Percentiles rank a stretch among this genome's conserved stretches.
Evolutionary conservation across 2,329 filamentous ascomycete species (phyloP).

Genomic region (Phyllosticta paracitricarpa): DNA sequence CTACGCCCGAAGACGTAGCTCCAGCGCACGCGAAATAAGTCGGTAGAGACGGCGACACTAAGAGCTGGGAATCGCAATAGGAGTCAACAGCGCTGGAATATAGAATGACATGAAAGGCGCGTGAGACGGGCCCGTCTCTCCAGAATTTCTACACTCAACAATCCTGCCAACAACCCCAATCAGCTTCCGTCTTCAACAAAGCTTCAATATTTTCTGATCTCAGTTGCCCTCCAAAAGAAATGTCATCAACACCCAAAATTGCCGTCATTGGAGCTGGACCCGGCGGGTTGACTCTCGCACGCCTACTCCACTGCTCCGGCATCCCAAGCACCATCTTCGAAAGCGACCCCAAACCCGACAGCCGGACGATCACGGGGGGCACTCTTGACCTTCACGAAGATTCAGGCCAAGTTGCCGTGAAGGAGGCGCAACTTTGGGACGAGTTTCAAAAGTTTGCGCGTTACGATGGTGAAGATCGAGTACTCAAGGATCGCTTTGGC

Average conservation of each 20-base stretch:
- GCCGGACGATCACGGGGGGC: constrained; percentile 41
- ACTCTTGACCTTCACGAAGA: constrained; percentile 45
- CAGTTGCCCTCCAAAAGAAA: constrained; percentile 12
- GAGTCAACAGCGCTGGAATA: neutral
- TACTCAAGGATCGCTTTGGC: constrained; percentile 33
- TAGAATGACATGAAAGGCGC: neutral
- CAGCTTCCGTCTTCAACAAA: neutral
- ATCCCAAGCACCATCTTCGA: constrained; percentile 40
- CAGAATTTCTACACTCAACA: neutral
- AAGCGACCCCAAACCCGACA: constrained; percentile 32
- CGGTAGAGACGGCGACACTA: neutral
- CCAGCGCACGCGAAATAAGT: neutral
- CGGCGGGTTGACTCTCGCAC: constrained; percentile 42
- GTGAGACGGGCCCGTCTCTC: neutral
- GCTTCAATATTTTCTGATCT: neutral
- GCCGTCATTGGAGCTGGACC: constrained; percentile 32
- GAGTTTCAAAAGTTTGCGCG: constrained; percentile 42
- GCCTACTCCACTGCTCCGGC: constrained; percentile 39
- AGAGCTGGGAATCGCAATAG: neutral
- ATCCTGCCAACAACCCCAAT: neutral
- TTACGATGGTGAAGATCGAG: constrained; percentile 43
- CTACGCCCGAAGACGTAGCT: neutral
- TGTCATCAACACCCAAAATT: constrained; percentile 18
- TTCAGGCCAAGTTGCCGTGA: constrained; percentile 43
- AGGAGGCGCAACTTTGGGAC: constrained; percentile 40